Conservation (phyloP, 495 filamentous ascomycete species). For the Podospora sp. region DNA sequence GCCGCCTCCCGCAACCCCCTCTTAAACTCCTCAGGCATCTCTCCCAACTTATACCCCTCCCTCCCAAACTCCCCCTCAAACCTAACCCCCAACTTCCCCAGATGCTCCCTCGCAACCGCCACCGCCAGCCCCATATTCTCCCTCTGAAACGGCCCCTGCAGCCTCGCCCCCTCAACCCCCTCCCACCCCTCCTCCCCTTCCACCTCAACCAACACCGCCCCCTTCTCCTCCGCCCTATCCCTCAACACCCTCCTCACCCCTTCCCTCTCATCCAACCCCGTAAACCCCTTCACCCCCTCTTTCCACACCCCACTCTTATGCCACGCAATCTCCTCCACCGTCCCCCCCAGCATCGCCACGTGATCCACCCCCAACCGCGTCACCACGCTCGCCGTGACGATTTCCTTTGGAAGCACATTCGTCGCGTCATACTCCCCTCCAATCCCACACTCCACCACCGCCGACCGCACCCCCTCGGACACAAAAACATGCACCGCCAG, state of each 20-base stretch:
- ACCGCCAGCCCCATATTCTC: conserved; percentile 50
- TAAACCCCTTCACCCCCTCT: conserved; percentile 42
- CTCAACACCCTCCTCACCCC: conserved; percentile 45
- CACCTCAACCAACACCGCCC: conserved; percentile 36
- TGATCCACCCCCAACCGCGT: conserved; percentile 56
- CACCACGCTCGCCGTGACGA: conserved; percentile 44
- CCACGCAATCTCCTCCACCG: conserved; percentile 55
- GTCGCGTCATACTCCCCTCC: conserved; percentile 57
- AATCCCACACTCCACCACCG: conserved; percentile 53
- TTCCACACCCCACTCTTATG: conserved; percentile 57
- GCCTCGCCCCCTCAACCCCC: conserved; percentile 31
- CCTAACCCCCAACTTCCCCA: conserved; percentile 24
- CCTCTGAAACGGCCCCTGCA: conserved; percentile 49
- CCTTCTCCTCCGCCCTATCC: conserved; percentile 43
- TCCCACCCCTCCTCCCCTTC: conserved; percentile 39
- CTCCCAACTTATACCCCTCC: conserved; percentile 20
- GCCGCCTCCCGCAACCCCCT: conserved; percentile 66
- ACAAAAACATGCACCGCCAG: conserved; percentile 50
- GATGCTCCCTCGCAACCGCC: conserved; percentile 43
- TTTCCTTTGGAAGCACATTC: conserved; percentile 43
- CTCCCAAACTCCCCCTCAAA: conserved; percentile 29
- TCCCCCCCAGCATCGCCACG: conserved; percentile 50
- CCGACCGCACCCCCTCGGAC: conserved; percentile 42
- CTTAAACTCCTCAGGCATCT: conserved; percentile 55
- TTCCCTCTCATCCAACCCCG: conserved; percentile 30